Conservation (phyloP, 2,329 filamentous ascomycete species). For the Paecilomyces variotii region DNA sequence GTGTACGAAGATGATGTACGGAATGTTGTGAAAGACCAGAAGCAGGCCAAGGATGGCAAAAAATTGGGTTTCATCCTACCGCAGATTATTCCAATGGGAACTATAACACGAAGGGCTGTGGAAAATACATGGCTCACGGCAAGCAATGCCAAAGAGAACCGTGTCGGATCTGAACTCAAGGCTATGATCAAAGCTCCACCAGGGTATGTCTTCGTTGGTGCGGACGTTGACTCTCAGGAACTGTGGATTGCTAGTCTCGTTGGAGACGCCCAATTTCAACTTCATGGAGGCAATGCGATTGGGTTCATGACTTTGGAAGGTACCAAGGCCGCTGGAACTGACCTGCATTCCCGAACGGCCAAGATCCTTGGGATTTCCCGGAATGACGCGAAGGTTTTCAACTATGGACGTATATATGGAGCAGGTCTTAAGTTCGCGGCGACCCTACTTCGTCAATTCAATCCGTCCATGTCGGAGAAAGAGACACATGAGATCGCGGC, state of each 20-base stretch:
- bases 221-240: constrained; percentile 95
- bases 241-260: constrained; percentile 96
- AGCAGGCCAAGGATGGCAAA: constrained; percentile 12
- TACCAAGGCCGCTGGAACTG: constrained; percentile 86
- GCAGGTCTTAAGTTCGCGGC: constrained; percentile 90
- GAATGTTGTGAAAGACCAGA: constrained; percentile 6
- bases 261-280: constrained; percentile 86
- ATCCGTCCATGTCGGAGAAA: constrained; percentile 69
- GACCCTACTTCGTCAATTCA: constrained; percentile 86
- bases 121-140: constrained; percentile 98
- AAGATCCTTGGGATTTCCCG: constrained; percentile 86
- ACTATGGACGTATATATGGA: constrained; percentile 98
- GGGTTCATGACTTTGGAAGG: constrained; percentile 99
- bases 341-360: constrained; percentile 89
- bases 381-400: constrained; percentile 96
- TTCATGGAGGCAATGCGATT: constrained; percentile 94
- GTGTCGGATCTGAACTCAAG: constrained; percentile 93
- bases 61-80: constrained; percentile 80
- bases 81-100: constrained; percentile 97
- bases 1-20: constrained; percentile 65
- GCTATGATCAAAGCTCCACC: constrained; percentile 89
- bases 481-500: constrained; percentile 69
- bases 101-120: constrained; percentile 85
- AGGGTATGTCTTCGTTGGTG: constrained; percentile 89
- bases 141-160: constrained; percentile 91